Percentiles rank a stretch among this genome's conserved stretches.
These are phyloP conservation scores for Spirogloea muscicola DNA, from an alignment of 139 green algal species.

Conservation along the genomic window DNA sequence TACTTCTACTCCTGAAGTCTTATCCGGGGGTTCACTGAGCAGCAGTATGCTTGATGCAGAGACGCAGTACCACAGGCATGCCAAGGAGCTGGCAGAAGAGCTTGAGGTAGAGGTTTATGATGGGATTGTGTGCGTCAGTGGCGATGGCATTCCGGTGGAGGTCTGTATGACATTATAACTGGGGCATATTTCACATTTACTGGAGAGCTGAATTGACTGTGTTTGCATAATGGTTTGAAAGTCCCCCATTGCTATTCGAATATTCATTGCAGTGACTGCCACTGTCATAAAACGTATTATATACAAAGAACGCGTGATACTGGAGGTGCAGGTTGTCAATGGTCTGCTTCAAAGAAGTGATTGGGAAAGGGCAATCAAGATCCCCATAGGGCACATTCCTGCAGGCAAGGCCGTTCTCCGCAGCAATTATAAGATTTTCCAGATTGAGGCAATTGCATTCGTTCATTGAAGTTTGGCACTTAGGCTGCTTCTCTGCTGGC, in stretches of 20 bases:
- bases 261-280: too few relatives aligned
- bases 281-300: too few relatives aligned
- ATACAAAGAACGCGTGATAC: too few relatives aligned
- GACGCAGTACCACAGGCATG: constrained; percentile 12
- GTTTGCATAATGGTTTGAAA: too few relatives aligned
- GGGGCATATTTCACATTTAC: too few relatives aligned
- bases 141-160: constrained; percentile 20
- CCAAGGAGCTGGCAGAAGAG: background rate
- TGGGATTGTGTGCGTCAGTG: constrained; percentile 17
- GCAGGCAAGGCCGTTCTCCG: background rate
- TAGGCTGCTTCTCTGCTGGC: too few relatives aligned
- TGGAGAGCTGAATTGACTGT: too few relatives aligned
- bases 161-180: background rate
- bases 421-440: too few relatives aligned
- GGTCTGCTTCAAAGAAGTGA: constrained; percentile 13
- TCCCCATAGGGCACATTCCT: constrained; percentile 14
- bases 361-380: constrained; percentile 1
- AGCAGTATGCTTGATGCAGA: constrained; percentile 17
- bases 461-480: too few relatives aligned
- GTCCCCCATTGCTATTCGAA: too few relatives aligned
- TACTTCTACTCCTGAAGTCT: background rate
- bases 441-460: too few relatives aligned
- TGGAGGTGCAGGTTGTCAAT: constrained; percentile 19
- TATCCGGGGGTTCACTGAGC: background rate
- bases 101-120: constrained; percentile 4